Evolutionary conservation across 2,329 filamentous ascomycete genomes (phyloP).

Genomic region (Cladophialophora exuberans): DNA sequence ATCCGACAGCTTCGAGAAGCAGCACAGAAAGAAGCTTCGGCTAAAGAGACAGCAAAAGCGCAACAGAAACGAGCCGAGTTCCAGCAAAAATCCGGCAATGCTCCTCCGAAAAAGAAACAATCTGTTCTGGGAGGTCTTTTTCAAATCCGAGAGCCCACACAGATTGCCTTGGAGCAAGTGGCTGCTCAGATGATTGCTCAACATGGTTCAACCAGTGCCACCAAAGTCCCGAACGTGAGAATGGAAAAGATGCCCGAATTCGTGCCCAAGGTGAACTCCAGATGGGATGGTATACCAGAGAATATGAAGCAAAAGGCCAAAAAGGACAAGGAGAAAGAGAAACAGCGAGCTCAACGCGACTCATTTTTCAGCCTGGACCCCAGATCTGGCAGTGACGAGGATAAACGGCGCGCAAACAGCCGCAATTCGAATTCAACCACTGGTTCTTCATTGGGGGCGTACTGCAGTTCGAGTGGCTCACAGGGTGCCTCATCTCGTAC

Average conservation of each 20-base stretch:
- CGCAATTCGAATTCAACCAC: slow-evolving; percentile 24
- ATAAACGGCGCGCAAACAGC: slow-evolving; percentile 8
- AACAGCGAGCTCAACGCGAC: slow-evolving; percentile 14
- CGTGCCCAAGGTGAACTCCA: slow-evolving; percentile 58
- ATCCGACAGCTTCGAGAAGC: slow-evolving; percentile 23
- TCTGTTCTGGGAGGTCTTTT: slow-evolving; percentile 50
- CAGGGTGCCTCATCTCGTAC: slow-evolving; percentile 11
- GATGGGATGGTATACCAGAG: slow-evolving; percentile 57
- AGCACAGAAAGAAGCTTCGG: slow-evolving; percentile 14
- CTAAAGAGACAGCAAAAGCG: slow-evolving; percentile 1
- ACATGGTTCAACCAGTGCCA: slow-evolving; percentile 44
- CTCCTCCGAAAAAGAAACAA: slow-evolving; percentile 38
- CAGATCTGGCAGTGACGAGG: not conserved
- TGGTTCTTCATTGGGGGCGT: slow-evolving; percentile 22
- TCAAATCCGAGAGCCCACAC: slow-evolving; percentile 54
- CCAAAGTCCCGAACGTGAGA: slow-evolving; percentile 44
- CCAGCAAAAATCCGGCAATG: slow-evolving; percentile 2
- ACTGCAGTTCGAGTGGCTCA: slow-evolving; percentile 20
- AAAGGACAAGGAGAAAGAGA: slow-evolving; percentile 26
- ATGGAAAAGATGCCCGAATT: slow-evolving; percentile 51
- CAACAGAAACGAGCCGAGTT: not conserved
- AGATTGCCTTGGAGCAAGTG: slow-evolving; percentile 50
- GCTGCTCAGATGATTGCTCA: slow-evolving; percentile 40
- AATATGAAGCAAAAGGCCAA: slow-evolving; percentile 40
- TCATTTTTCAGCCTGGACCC: slow-evolving; percentile 9